phyloP scores from a whole-genome alignment of 169 alveolate genomes.

The Pseudocohnilembus persalinus region DNA sequence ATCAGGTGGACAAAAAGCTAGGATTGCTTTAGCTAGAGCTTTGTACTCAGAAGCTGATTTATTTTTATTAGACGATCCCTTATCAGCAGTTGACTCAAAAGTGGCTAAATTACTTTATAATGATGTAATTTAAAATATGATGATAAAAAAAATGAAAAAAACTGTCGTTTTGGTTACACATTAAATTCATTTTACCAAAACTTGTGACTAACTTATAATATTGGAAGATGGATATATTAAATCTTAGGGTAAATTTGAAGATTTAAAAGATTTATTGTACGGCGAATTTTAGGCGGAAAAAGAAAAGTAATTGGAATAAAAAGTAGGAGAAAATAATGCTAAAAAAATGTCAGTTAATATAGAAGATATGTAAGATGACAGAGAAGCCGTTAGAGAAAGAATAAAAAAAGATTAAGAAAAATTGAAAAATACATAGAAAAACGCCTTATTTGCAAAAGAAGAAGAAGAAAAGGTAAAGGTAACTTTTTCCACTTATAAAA shows the following conservation, averaged over 20 bases:
- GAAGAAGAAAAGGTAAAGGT: background rate
- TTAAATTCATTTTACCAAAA: constrained; percentile 29
- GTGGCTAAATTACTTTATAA: constrained; percentile 30
- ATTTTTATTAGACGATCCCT: constrained; percentile 78
- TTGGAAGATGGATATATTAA: constrained; percentile 32
- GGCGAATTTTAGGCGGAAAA: background rate
- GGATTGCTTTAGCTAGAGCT: constrained; percentile 85
- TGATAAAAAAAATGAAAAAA: background rate
- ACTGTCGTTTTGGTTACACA: constrained; percentile 45
- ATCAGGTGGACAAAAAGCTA: constrained; percentile 84
- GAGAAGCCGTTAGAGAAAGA: background rate
- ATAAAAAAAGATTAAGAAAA: too few relatives aligned
- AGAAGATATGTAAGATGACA: background rate
- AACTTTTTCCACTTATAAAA: background rate
- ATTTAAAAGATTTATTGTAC: background rate
- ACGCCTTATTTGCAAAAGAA: background rate
- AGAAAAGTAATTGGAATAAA: background rate
- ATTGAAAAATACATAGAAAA: background rate
- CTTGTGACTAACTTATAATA: constrained; percentile 24
- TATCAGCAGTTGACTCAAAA: constrained; percentile 79
- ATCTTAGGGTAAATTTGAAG: constrained; percentile 29
- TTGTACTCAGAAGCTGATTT: constrained; percentile 73
- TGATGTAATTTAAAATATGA: constrained; percentile 6
- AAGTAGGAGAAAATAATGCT: background rate
- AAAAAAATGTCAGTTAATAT: too few relatives aligned